Evolutionary conservation across 2,329 filamentous ascomycete genomes (phyloP).

Genomic region (Aureobasidium leucospermi): DNA sequence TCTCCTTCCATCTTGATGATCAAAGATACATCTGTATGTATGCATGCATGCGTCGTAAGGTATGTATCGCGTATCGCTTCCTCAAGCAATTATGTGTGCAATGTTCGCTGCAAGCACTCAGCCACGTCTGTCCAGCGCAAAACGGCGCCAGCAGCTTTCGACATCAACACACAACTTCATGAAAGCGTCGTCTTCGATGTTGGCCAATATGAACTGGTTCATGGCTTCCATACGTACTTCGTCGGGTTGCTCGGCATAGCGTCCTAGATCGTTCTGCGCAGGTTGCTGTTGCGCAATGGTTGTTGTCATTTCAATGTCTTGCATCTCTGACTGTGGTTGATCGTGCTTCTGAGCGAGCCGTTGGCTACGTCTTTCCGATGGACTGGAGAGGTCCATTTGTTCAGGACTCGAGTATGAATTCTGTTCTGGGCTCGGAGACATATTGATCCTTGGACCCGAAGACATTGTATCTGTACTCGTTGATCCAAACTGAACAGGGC

Average conservation of each 20-base stretch:
- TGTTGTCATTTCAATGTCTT: background rate
- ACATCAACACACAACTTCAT: conserved; percentile 45
- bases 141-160: conserved; percentile 41
- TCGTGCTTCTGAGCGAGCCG: background rate
- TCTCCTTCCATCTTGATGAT: background rate
- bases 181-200: conserved; percentile 44
- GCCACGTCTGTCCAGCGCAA: conserved; percentile 35
- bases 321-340: background rate
- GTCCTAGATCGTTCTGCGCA: conserved; percentile 13
- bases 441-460: background rate
- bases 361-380: background rate
- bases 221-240: conserved; percentile 37
- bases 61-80: background rate
- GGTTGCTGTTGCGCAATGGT: background rate
- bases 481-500: background rate
- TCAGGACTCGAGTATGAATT: background rate
- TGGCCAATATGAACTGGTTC: conserved; percentile 45
- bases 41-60: background rate
- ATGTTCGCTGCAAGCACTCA: background rate
- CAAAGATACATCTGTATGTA: background rate
- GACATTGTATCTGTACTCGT: too few species aligned
- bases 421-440: background rate
- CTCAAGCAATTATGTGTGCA: background rate
- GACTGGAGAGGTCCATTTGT: background rate
- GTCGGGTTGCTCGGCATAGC: conserved; percentile 33